Evolutionary conservation across 176 grass and related monocot genomes (phyloP), one percentile per base, ranked within the genome.

Genomic region (Oryza rufipogon): DNA sequence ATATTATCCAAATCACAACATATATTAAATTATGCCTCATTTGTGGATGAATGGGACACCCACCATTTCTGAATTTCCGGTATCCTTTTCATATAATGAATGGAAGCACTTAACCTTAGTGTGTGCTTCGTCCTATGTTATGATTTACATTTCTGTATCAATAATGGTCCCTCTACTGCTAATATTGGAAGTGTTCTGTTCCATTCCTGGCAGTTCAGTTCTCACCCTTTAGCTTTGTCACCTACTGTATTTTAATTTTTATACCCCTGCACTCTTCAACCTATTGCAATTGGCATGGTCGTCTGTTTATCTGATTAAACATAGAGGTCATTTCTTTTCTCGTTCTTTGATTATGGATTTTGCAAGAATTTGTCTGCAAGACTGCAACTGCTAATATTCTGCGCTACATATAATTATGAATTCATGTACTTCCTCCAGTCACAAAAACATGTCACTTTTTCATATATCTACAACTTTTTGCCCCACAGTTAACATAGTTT

Each of bases 31-130:
- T 46, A 46, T 32, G 14, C 46, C 39, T 68, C n/a, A 73, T 58
- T 73, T 47, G 20, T 77, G 36, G 20, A 79, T 74, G 45, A 14
- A 38, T 67, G 46, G 46, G 38, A 4, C 64, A 84, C 47, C 36
- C 23, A 17, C 38, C 74, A 16, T 84, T 49, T 49, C 81, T 86
- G 71, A 81, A 65, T n/a, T 75, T 82, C 33, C 44, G 51, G 36
- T 51, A 79, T 74, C 63, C 39, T 86, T 75, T 19, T 20, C 58
- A 63, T 63, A 63, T 63, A 63, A 61, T 63, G 20, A 28, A 14
- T 48, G 11, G 22, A 13, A 51, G 23, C 42, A 51, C 14, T 60
- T 49, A 80, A 67, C 15, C 7, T 33, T 46, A 33, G 3, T 60
- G 12, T 60, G 67, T 17, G n/a, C 19, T 61, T 67, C 16, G 26